phyloP scores from a whole-genome alignment of 2,329 filamentous ascomycete species.

The Colletotrichum incanum region DNA sequence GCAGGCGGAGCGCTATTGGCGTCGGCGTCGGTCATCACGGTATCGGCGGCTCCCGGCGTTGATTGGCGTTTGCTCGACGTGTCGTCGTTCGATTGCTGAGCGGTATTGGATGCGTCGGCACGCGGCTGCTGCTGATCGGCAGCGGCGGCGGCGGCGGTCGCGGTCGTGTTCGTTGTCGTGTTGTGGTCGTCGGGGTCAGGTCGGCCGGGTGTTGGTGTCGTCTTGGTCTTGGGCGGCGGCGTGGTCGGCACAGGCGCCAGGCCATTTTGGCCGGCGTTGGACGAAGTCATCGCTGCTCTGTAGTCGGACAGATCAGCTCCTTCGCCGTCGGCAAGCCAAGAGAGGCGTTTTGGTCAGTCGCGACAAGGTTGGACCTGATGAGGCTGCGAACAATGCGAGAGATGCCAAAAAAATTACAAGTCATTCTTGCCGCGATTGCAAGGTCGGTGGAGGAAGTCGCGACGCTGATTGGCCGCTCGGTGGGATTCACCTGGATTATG shows the following conservation, averaged over 20 bases:
- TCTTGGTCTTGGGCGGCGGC: constrained; percentile 42
- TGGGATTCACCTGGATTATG: constrained; percentile 32
- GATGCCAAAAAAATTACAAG: constrained; percentile 44
- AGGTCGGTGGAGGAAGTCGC: constrained; percentile 34
- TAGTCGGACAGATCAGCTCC: constrained; percentile 63
- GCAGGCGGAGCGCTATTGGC: constrained; percentile 45
- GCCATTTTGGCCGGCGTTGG: constrained; percentile 60
- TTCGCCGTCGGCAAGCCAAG: constrained; percentile 60
- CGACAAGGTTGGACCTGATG: constrained; percentile 40
- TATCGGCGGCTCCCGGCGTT: constrained; percentile 26
- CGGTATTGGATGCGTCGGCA: constrained; percentile 30
- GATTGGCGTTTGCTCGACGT: constrained; percentile 12
- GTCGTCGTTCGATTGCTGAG: constrained; percentile 23
- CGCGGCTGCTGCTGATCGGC: constrained; percentile 44
- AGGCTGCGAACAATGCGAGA: constrained; percentile 36
- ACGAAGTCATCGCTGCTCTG: constrained; percentile 75
- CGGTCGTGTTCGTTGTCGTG: constrained; percentile 14
- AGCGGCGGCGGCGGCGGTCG: constrained; percentile 32
- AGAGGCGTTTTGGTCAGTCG: constrained; percentile 42
- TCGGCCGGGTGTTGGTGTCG: constrained; percentile 17
- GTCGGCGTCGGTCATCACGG: constrained; percentile 36
- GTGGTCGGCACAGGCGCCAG: constrained; percentile 46
- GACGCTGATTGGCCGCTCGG: constrained; percentile 40
- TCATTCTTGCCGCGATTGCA: constrained; percentile 41
- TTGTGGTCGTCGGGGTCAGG: constrained; percentile 40